phyloP scores from a whole-genome alignment of 2,329 filamentous ascomycete genomes.

The Sporothrix protearum region DNA sequence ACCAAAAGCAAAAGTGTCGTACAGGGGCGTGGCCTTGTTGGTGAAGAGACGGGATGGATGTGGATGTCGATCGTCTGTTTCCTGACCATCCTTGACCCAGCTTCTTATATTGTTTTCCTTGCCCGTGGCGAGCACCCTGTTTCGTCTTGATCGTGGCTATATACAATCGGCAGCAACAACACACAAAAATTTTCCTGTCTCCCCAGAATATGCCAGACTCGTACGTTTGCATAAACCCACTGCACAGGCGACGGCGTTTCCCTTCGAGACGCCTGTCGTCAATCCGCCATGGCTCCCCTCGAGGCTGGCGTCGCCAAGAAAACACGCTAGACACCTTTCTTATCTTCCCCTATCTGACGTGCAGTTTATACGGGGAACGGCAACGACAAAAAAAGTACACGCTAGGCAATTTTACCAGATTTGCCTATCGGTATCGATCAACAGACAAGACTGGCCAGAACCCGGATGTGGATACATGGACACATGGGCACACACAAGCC shows the following conservation, averaged over 20 bases:
- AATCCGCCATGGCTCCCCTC: not conserved
- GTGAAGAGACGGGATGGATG: not conserved
- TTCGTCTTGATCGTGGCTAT: not conserved
- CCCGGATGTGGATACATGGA: not conserved
- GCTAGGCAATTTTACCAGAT: not conserved
- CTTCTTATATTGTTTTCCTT: not conserved
- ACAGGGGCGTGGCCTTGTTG: not conserved
- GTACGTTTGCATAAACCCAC: not conserved
- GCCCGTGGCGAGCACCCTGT: not conserved
- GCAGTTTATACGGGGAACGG: not conserved
- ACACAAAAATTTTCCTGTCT: not conserved
- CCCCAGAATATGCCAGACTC: not conserved
- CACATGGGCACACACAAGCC: no score
- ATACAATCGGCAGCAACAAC: not conserved
- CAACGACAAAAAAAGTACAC: not conserved
- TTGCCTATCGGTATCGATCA: constrained; percentile 7
- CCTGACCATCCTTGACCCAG: not conserved
- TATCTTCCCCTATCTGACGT: not conserved
- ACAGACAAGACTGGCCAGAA: not conserved
- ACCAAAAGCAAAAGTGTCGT: no score
- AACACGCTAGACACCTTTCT: not conserved
- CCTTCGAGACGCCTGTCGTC: not conserved
- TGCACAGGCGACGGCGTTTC: not conserved
- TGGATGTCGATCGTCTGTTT: not conserved
- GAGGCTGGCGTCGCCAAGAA: not conserved